phyloP scores from a whole-genome alignment of 768 basidiomycete species.

The Psilocybe subaeruginosa region DNA sequence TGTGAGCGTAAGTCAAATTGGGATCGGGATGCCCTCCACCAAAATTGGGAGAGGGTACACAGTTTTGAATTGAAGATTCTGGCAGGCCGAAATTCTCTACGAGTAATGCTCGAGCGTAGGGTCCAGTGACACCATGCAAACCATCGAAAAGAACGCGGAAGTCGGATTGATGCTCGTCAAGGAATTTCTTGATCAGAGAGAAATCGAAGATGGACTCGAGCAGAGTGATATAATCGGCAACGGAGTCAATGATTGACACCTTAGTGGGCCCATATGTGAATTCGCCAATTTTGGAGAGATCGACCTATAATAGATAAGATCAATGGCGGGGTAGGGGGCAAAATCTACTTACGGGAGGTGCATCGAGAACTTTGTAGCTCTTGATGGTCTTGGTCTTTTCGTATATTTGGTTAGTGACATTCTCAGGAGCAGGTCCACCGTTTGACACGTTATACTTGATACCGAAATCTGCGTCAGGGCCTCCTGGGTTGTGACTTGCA shows the following conservation, averaged over 20 bases:
- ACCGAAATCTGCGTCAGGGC: constrained; percentile 97
- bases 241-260: constrained; percentile 93
- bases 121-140: constrained; percentile 95
- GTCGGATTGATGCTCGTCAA: constrained; percentile 64
- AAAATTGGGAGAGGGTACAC: constrained; percentile 90
- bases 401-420: constrained; percentile 93
- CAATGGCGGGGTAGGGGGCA: constrained; percentile 5
- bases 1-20: constrained; percentile 95
- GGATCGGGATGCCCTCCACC: constrained; percentile 98
- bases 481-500: constrained; percentile 97
- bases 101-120: constrained; percentile 90
- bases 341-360: constrained; percentile 58
- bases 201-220: constrained; percentile 95
- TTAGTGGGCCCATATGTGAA: constrained; percentile 79
- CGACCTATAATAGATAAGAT: constrained; percentile 51
- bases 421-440: constrained; percentile 96
- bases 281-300: constrained; percentile 83
- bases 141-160: constrained; percentile 95
- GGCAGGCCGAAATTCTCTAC: constrained; percentile 82
- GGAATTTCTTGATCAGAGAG: constrained; percentile 86
- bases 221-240: constrained; percentile 83
- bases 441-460: constrained; percentile 99
- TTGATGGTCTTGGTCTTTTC: constrained; percentile 87
- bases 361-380: constrained; percentile 84
- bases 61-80: constrained; percentile 85